Evolutionary conservation across 2,329 filamentous ascomycete genomes (phyloP), one percentile per base, ranked within the genome.

Genomic region (Trematosphaeria pertusa): DNA sequence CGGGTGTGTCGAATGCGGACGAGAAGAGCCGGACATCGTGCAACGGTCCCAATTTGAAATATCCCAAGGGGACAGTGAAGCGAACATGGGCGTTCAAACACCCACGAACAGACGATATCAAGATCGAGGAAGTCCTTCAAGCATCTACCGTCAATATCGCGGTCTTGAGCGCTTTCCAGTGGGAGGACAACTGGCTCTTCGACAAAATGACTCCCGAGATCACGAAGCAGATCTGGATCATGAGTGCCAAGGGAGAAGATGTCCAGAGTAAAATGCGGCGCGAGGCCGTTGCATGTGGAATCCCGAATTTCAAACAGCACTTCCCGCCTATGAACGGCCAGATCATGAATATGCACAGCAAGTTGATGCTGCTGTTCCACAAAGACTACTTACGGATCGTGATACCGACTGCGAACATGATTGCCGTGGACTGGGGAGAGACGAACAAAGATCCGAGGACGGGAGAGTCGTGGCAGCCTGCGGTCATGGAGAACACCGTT

Each of bases 361-460:
- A 99, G 67, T 78, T 97, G 33, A 92, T 96, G 81, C 73, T 97
- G 1, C 79, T 97, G n/a, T 93, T 91, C 60, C 89, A 91, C 59
- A 74, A 81, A 0, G 74, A 74, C 1, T 86, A 91, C 67, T 72
- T 97, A 12, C 84, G 94, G 5, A 79, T 99, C 34, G 93, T 88
- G 1, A 78, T 97, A 2, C 91, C 94, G 0, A 93, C 87, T 3
- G 94, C 91, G 1, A 99, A 99, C 61, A 76, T 97, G 37, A 86
- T 88, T 10, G 79, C 84, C 6, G 91, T 89, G 61, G 93, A 99
- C 66, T 97, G 94, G 92, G 93, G 92, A 8, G 90, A 95, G 68
- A 81, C 79, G 2, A 89, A 89, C 1, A 73, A 58, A 19, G 44
- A 50, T 33, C 36, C 43, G 10, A 32, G 40, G 14, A 50, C 28